phyloP scores from a whole-genome alignment of 305 asterid species.

The Caryopteris hybrid region DNA sequence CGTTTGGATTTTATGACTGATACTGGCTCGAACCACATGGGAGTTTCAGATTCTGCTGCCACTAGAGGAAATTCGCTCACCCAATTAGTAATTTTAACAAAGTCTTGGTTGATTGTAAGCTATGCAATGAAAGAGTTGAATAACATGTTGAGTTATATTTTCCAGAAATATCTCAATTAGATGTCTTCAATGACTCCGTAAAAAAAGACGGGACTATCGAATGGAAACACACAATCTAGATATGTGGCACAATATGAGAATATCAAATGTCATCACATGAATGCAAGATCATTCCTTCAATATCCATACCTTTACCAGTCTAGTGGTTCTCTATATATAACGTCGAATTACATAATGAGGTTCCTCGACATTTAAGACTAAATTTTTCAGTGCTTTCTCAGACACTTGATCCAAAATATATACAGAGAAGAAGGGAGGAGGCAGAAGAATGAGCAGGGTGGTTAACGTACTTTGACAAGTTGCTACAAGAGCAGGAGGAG shows the following conservation, averaged over 20 bases:
- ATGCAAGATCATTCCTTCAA: too few species aligned
- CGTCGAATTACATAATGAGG: neutral
- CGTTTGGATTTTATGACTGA: slow-evolving; percentile 81
- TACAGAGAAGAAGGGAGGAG: neutral
- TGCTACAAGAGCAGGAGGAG: slow-evolving; percentile 55
- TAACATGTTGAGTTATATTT: neutral
- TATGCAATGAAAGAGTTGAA: slow-evolving; percentile 7
- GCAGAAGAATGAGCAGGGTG: neutral
- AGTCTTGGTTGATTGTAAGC: neutral
- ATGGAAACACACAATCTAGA: too few species aligned
- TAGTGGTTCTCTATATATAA: too few species aligned
- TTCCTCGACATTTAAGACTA: neutral
- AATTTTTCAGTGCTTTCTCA: neutral
- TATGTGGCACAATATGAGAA: too few species aligned
- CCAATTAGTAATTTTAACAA: slow-evolving; percentile 13
- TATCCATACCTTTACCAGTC: neutral
- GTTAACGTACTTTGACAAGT: slow-evolving; percentile 55
- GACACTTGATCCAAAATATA: neutral
- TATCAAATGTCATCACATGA: too few species aligned
- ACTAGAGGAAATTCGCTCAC: slow-evolving; percentile 40
- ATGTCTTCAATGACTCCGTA: neutral
- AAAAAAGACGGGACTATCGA: too few species aligned
- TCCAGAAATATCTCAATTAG: neutral
- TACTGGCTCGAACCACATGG: slow-evolving; percentile 95
- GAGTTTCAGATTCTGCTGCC: slow-evolving; percentile 66